A percentile compares a stretch with the other conserved stretches of the same genome.
Evolutionary conservation across 73 alveolate genomes (phyloP).

Genomic region (Stentor coeruleus): DNA sequence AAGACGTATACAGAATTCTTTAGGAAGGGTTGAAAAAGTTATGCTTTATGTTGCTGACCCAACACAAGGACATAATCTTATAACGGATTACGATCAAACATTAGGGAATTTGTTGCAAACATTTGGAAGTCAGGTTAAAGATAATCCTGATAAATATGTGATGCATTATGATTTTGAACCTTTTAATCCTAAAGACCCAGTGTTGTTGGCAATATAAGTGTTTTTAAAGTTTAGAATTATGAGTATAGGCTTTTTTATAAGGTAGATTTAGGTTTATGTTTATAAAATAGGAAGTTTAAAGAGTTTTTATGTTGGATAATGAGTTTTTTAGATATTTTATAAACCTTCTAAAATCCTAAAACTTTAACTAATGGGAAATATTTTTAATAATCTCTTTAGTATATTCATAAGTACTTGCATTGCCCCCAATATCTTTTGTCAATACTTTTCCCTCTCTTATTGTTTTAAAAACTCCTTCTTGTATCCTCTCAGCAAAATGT

Average conservation of each 20-base stretch:
- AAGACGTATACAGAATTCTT: neutral
- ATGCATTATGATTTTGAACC: conserved; percentile 14
- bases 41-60: neutral
- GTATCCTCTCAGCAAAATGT: conserved; percentile 61
- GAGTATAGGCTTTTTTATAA: too few species aligned
- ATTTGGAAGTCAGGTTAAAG: neutral
- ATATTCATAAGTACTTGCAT: conserved; percentile 48
- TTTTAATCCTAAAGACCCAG: conserved; percentile 6
- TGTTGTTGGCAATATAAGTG: conserved; percentile 1
- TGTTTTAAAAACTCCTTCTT: conserved; percentile 55
- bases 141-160: neutral
- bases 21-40: neutral
- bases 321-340: too few species aligned
- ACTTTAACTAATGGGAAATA: conserved; percentile 35
- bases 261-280: too few species aligned
- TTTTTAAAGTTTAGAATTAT: too few species aligned
- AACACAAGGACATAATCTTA: neutral
- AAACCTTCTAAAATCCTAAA: too few species aligned
- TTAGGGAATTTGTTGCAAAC: conserved; percentile 17
- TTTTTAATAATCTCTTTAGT: conserved; percentile 53
- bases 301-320: too few species aligned
- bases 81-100: neutral
- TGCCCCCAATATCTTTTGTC: conserved; percentile 66
- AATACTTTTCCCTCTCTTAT: conserved; percentile 44
- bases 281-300: too few species aligned